phyloP scores from a whole-genome alignment of 305 asterid species.

The Galium porrigens region DNA sequence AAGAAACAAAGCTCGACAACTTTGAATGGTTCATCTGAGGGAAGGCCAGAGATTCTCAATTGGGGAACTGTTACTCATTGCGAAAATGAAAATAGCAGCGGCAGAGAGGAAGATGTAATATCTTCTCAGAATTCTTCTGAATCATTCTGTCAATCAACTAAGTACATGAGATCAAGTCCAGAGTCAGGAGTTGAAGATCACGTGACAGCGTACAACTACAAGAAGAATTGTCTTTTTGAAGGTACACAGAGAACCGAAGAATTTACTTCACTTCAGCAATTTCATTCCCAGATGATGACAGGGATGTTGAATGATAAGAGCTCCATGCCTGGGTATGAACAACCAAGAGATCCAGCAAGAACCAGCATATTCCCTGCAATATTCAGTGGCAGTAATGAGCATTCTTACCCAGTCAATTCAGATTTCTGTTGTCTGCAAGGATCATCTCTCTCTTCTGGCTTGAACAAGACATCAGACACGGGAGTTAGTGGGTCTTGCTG shows the following conservation, averaged over 20 bases:
- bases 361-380: slow-evolving; percentile 19
- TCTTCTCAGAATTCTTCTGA: slow-evolving; percentile 73
- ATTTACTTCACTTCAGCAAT: slow-evolving; percentile 28
- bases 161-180: slow-evolving; percentile 64
- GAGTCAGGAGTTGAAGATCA: slow-evolving; percentile 65
- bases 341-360: slow-evolving; percentile 24
- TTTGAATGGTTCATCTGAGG: slow-evolving; percentile 26
- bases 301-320: slow-evolving; percentile 18
- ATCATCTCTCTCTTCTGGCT: slow-evolving; percentile 23
- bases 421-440: slow-evolving; percentile 17
- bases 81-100: slow-evolving; percentile 24
- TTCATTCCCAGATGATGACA: slow-evolving; percentile 22
- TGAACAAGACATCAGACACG: slow-evolving; percentile 29
- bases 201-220: slow-evolving; percentile 26
- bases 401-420: slow-evolving; percentile 24
- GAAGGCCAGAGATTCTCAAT: slow-evolving; percentile 21
- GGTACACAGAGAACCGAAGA: slow-evolving; percentile 28
- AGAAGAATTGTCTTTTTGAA: slow-evolving; percentile 21
- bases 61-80: slow-evolving; percentile 19
- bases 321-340: slow-evolving; percentile 25
- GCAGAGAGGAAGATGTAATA: slow-evolving; percentile 46
- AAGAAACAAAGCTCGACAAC: slow-evolving; percentile 27
- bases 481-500: slow-evolving; percentile 30
- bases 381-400: slow-evolving; percentile 16
- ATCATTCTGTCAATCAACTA: slow-evolving; percentile 51